Conservation (phyloP, 371 early-diverging fungal species). For the Mortierella sp. region DNA sequence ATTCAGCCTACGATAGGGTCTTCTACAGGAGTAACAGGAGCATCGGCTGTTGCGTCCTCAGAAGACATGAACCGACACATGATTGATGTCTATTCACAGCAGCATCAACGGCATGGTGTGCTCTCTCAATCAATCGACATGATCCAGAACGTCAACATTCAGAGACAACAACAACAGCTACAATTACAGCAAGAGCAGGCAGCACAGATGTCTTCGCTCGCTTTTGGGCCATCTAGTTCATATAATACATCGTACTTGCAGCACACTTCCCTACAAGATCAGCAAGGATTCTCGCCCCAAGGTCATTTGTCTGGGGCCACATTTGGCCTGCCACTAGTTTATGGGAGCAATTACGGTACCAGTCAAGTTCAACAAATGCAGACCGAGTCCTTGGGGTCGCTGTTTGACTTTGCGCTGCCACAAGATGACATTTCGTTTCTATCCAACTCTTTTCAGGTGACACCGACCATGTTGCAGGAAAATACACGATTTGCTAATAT, state of each 20-base stretch:
- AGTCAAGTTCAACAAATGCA: constrained; percentile 27
- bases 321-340: constrained; percentile 43
- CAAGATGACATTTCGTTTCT: constrained; percentile 50
- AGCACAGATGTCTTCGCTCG: constrained; percentile 39
- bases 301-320: constrained; percentile 1
- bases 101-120: constrained; percentile 21
- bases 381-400: constrained; percentile 43
- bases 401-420: constrained; percentile 52
- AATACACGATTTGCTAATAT: constrained; percentile 10
- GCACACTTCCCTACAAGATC: constrained; percentile 6
- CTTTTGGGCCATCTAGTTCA: constrained; percentile 37
- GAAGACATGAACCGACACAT: constrained; percentile 15
- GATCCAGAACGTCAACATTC: constrained; percentile 45
- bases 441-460: constrained; percentile 51
- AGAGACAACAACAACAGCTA: constrained; percentile 39
- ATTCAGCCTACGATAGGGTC: constrained; percentile 28
- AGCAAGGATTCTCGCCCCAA: constrained; percentile 22
- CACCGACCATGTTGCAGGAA: constrained; percentile 43
- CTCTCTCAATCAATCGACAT: constrained; percentile 33
- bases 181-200: constrained; percentile 42
- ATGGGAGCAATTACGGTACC: constrained; percentile 43
- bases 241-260: constrained; percentile 26
- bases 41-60: not conserved
- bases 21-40: not conserved
- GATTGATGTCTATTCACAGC: constrained; percentile 29